These are phyloP conservation scores for Diplodia corticola DNA, from an alignment of 2,329 filamentous ascomycete genomes.

Conservation along the genomic window DNA sequence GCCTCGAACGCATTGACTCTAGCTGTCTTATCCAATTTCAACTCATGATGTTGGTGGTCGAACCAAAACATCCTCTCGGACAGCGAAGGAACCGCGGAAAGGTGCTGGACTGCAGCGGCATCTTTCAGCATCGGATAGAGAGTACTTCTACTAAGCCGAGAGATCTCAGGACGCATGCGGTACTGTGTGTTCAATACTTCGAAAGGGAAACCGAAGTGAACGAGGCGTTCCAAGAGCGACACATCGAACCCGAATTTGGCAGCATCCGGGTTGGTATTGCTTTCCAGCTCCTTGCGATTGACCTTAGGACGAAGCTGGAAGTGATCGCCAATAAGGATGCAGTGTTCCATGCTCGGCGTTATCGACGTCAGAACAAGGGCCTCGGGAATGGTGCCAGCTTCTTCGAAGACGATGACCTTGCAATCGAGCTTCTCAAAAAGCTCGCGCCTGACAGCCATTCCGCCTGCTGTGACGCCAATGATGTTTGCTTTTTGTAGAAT, in stretches of 20 bases:
- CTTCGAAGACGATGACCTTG: slow-evolving; percentile 66
- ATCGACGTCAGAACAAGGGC: slow-evolving; percentile 61
- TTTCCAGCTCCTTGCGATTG: slow-evolving; percentile 53
- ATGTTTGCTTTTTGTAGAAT: slow-evolving; percentile 46
- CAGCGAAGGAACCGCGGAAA: slow-evolving; percentile 58
- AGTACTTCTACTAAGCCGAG: slow-evolving; percentile 57
- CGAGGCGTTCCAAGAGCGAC: slow-evolving; percentile 63
- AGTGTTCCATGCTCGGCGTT: slow-evolving; percentile 60
- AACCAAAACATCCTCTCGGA: slow-evolving; percentile 60
- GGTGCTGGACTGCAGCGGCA: slow-evolving; percentile 37
- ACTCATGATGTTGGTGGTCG: slow-evolving; percentile 47
- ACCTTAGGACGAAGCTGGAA: slow-evolving; percentile 61
- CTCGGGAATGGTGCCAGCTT: slow-evolving; percentile 69
- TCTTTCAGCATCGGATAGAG: slow-evolving; percentile 62
- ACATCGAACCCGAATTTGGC: slow-evolving; percentile 56
- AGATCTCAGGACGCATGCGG: slow-evolving; percentile 65
- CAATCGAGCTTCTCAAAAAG: slow-evolving; percentile 51
- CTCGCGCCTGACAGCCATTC: slow-evolving; percentile 56
- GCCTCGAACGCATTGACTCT: slow-evolving; percentile 62
- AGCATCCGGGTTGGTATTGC: slow-evolving; percentile 52
- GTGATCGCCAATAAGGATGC: slow-evolving; percentile 65
- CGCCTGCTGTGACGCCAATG: slow-evolving; percentile 62
- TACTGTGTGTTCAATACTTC: slow-evolving; percentile 50
- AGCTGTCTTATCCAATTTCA: slow-evolving; percentile 40
- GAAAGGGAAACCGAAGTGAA: slow-evolving; percentile 24